A percentile compares a stretch with the other conserved stretches of the same genome.
phyloP scores from a whole-genome alignment of 768 basidiomycete species.

The Rhodosporidiobolus sp. region DNA sequence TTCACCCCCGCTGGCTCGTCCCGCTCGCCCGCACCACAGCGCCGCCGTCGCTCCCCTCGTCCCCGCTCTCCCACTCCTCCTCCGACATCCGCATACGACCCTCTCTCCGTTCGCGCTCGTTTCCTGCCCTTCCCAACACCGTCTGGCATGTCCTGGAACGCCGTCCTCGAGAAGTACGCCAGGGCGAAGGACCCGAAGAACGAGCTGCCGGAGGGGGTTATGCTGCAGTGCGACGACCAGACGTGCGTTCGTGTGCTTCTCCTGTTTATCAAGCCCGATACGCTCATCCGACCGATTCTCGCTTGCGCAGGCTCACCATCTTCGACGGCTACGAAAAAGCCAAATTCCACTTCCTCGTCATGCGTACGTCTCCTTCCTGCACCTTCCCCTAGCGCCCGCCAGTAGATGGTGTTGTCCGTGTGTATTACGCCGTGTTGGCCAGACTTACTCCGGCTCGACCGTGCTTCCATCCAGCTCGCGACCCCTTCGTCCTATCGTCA shows the following conservation, averaged over 20 bases:
- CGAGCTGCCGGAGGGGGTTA: constrained; percentile 10
- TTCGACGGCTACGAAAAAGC: constrained; percentile 43
- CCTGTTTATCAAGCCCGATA: too few species aligned
- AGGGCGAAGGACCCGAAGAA: constrained; percentile 13
- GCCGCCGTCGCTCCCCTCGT: background rate
- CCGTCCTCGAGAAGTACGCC: constrained; percentile 21
- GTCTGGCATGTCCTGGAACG: constrained; percentile 12
- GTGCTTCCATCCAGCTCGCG: constrained; percentile 17
- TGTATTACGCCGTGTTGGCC: background rate
- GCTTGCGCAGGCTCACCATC: constrained; percentile 17
- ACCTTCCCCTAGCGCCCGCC: too few species aligned
- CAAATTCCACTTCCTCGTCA: constrained; percentile 50
- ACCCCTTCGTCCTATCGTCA: constrained; percentile 33
- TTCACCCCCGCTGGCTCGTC: too few species aligned
- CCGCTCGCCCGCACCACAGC: background rate
- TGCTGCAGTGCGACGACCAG: background rate
- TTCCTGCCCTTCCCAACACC: constrained; percentile 21
- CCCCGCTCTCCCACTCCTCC: background rate
- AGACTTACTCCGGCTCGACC: background rate
- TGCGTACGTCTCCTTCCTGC: constrained; percentile 44
- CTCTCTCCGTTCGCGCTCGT: constrained; percentile 16
- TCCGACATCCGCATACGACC: background rate
- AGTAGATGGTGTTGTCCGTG: too few species aligned
- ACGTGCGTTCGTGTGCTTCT: constrained; percentile 7
- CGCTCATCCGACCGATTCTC: too few species aligned